Evolutionary conservation across 1,139 yeast species (phyloP).

Genomic region (Hansenula lynferdii): DNA sequence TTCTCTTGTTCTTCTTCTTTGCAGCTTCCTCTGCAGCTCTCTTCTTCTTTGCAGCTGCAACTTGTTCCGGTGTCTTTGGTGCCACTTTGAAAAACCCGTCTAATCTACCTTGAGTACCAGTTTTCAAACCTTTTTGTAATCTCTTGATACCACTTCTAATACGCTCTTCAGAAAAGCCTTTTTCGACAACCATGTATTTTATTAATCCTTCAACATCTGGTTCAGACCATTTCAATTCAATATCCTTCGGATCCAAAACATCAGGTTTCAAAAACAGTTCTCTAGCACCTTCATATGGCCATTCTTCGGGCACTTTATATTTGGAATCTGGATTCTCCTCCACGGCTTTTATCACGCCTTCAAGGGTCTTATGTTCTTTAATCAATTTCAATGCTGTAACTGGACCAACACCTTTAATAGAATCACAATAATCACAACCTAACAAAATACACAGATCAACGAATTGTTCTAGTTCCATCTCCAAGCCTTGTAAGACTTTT

Average conservation of each 20-base stretch:
- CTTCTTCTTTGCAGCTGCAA: constrained; percentile 34
- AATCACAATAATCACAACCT: constrained; percentile 97
- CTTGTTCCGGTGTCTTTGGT: constrained; percentile 43
- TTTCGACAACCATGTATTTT: constrained; percentile 31
- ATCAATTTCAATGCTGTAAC: constrained; percentile 87
- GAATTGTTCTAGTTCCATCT: constrained; percentile 65
- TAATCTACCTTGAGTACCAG: constrained; percentile 85
- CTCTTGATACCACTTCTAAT: constrained; percentile 84
- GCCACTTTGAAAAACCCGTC: constrained; percentile 86
- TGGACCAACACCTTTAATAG: constrained; percentile 94
- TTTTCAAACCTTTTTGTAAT: constrained; percentile 74
- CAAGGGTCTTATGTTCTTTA: constrained; percentile 79
- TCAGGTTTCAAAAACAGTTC: constrained; percentile 81
- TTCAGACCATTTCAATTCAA: constrained; percentile 61
- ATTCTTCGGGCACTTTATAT: constrained; percentile 84
- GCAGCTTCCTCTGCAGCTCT: constrained; percentile 32
- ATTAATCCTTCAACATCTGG: constrained; percentile 34
- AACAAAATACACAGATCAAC: constrained; percentile 87
- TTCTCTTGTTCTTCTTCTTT: constrained; percentile 27
- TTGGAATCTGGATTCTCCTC: constrained; percentile 58
- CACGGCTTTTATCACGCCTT: constrained; percentile 65
- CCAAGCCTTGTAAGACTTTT: constrained; percentile 72
- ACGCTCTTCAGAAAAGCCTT: constrained; percentile 89
- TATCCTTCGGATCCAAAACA: constrained; percentile 52
- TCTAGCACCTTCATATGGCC: constrained; percentile 92